phyloP scores from a whole-genome alignment of 352 stramenopile species.

The Phytophthora tentaculata region DNA sequence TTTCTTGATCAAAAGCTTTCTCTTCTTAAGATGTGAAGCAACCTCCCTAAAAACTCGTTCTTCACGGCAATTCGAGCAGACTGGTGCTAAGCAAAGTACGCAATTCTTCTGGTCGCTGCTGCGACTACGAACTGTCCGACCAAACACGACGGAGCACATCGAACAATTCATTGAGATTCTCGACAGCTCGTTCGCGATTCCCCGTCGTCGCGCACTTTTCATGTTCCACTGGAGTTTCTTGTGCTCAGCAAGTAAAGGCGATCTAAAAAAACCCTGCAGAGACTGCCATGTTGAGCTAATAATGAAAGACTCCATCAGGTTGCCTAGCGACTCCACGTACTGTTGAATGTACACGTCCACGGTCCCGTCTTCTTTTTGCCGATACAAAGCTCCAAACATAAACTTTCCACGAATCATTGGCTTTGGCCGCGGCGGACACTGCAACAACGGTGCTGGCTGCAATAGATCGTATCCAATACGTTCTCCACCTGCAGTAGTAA shows the following conservation, averaged over 20 bases:
- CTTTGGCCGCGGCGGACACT: conserved; percentile 31
- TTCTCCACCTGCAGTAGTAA: conserved; percentile 43
- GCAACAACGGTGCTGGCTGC: conserved; percentile 49
- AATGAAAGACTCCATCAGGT: conserved; percentile 32
- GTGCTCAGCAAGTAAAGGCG: conserved; percentile 31
- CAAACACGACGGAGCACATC: conserved; percentile 22
- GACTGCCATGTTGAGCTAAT: conserved; percentile 35
- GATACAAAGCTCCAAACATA: conserved; percentile 44
- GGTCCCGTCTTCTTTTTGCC: conserved; percentile 32
- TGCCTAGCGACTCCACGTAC: conserved; percentile 35
- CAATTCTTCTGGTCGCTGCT: conserved; percentile 29
- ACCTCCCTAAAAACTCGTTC: conserved; percentile 28
- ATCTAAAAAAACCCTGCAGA: conserved; percentile 29
- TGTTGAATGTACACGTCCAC: conserved; percentile 47
- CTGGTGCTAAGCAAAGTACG: conserved; percentile 27
- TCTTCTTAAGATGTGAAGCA: conserved; percentile 26
- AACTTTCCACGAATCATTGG: conserved; percentile 43
- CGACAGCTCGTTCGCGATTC: conserved; percentile 15
- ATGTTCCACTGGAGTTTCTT: conserved; percentile 45
- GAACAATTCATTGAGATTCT: conserved; percentile 28
- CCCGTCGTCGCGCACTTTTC: conserved; percentile 31
- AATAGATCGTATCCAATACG: conserved; percentile 61
- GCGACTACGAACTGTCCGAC: conserved; percentile 22
- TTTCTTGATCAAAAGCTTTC: conserved; percentile 26
- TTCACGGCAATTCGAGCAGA: conserved; percentile 39